Evolutionary conservation across 495 filamentous ascomycete species (phyloP), one percentile per base, ranked within the genome.

Genomic region (Penicillium malachiteum): DNA sequence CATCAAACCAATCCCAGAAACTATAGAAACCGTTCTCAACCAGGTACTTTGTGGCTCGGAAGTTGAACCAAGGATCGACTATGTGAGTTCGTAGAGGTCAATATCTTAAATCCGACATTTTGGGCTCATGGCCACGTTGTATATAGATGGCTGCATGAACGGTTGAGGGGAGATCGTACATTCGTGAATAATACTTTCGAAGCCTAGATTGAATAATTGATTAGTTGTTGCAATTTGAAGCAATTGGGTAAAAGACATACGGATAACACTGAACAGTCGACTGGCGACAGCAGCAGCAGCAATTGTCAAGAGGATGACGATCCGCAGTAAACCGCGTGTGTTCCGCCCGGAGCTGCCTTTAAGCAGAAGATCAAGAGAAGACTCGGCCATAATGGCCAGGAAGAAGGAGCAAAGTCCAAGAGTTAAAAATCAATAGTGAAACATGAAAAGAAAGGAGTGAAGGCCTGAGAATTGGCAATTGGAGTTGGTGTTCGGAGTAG

Each of bases 1-100:
- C 95, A 77, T 99, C 95, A 68, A 99, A 99, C 95, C 95, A 99
- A 75, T 99, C 93, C 95, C 95, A 99, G 70, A 99, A 99, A 71
- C 87, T 90, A 72, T 96, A 95, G 76, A 99, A 97, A 55, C 95
- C 95, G 82, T 99, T 81, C 64, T 94, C 82, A 51, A 97, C 88
- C 46, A 99, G 83, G 63, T 99, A 97, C 76, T 97, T 97, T 46
- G 95, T 97, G 58, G 95, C 95, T 65, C 95, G 82, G 75, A 99
- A 99, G 75, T 99, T 99, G 76, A 99, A 99, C 95, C 95, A 99
- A n/a, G 95, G 95, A 74, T 99, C 94, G 76, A 97, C 94, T 97
- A n/a, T n/a, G 57, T 43, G 65, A 32, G 55, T 50, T 7, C 34
- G 53, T 37, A 46, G 52, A 44, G 63, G 62, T 69, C 43, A 64